These are phyloP conservation scores for Penicillium fimorum DNA, from an alignment of 495 filamentous ascomycete species.

Conservation along the genomic window DNA sequence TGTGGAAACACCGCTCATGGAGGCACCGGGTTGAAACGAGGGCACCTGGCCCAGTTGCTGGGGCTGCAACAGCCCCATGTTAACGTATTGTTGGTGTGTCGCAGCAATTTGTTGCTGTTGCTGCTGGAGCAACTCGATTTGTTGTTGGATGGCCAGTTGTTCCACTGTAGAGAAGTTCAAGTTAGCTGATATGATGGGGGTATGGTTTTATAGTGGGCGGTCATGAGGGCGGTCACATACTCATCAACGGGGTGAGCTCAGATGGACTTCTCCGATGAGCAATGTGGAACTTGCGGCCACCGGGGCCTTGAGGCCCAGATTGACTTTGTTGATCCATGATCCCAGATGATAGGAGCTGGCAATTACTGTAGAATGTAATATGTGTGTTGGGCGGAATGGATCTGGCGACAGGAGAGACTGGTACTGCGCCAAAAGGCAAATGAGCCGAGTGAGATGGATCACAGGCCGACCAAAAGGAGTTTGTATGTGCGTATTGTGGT, in stretches of 20 bases:
- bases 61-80: slow-evolving; percentile 88
- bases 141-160: slow-evolving; percentile 97
- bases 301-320: slow-evolving; percentile 72
- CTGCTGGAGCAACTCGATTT: slow-evolving; percentile 96
- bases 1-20: slow-evolving; percentile 72
- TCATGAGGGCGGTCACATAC: slow-evolving; percentile 61
- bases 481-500: slow-evolving; percentile 23
- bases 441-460: slow-evolving; percentile 23
- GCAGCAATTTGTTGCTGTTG: slow-evolving; percentile 98
- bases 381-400: slow-evolving; percentile 15
- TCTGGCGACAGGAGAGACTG: slow-evolving; percentile 26
- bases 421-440: slow-evolving; percentile 28
- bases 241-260: slow-evolving; percentile 97
- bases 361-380: slow-evolving; percentile 27
- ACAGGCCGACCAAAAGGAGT: slow-evolving; percentile 29
- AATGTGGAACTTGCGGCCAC: slow-evolving; percentile 91
- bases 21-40: slow-evolving; percentile 63
- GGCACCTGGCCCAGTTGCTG: slow-evolving; percentile 71
- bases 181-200: slow-evolving; percentile 15
- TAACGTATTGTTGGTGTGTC: slow-evolving; percentile 94
- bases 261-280: slow-evolving; percentile 96
- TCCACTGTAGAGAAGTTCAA: slow-evolving; percentile 62
- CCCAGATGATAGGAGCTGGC: slow-evolving; percentile 20
- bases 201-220: background rate
- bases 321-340: slow-evolving; percentile 84